A percentile compares a stretch with the other conserved stretches of the same genome.
These are phyloP conservation scores for Yamadazyma endophytica DNA, from an alignment of 805 yeast species.

Conservation along the genomic window DNA sequence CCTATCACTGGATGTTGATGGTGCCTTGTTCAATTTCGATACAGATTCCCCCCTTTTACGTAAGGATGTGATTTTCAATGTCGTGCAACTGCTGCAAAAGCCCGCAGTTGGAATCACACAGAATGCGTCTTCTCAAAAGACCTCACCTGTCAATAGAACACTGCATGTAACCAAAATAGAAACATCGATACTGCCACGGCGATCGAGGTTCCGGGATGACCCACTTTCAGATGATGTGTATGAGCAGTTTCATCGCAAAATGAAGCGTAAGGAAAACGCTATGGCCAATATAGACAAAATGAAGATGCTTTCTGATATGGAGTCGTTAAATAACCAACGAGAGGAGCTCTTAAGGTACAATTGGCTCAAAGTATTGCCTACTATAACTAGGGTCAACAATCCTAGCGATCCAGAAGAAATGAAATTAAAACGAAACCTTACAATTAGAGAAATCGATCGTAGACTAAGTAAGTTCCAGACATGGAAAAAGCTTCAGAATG, in stretches of 20 bases:
- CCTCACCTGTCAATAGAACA: too few species aligned
- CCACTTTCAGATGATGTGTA: conserved; percentile 46
- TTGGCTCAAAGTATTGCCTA: conserved; percentile 45
- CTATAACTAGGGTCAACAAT: conserved; percentile 49
- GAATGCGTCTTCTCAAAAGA: too few species aligned
- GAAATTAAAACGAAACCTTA: conserved; percentile 45
- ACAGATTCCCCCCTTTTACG: too few species aligned
- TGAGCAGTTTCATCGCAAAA: conserved; percentile 48
- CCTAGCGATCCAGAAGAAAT: conserved; percentile 47
- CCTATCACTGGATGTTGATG: too few species aligned
- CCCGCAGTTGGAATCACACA: too few species aligned
- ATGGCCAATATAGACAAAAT: conserved; percentile 54
- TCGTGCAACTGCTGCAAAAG: too few species aligned
- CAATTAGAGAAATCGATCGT: conserved; percentile 44
- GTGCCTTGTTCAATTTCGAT: too few species aligned
- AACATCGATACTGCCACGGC: conserved; percentile 9
- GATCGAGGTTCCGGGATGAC: conserved; percentile 16
- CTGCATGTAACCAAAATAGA: too few species aligned
- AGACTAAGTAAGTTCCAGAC: conserved; percentile 32
- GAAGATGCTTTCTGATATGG: conserved; percentile 53
- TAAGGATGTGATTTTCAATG: too few species aligned
- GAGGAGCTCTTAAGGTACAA: conserved; percentile 36
- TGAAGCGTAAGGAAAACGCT: conserved; percentile 62
- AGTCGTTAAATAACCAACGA: conserved; percentile 43
- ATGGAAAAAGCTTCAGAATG: conserved; percentile 33